Conservation (phyloP, 192 early-diverging fungal species). For the Entomortierella chlamydospora region DNA sequence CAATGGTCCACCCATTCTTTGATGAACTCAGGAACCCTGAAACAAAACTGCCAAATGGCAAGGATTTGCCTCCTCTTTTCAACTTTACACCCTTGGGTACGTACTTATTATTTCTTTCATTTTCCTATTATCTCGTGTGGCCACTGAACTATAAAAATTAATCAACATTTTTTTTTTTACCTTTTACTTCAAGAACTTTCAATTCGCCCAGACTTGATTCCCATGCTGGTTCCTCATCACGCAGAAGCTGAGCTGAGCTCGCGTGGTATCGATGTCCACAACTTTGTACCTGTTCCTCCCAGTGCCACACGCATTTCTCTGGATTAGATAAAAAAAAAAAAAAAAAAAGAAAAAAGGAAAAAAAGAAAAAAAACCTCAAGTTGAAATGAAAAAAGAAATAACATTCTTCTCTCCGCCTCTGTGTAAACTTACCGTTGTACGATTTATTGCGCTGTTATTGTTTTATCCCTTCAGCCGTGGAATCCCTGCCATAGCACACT, state of each 20-base stretch:
- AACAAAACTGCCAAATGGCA: conserved; percentile 85
- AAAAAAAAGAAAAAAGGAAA: background rate
- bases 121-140: background rate
- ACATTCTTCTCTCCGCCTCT: too few species aligned
- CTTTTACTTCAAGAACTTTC: conserved; percentile 73
- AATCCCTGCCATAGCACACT: too few species aligned
- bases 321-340: conserved; percentile 41
- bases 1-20: conserved; percentile 96
- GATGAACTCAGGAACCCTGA: conserved; percentile 92
- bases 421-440: too few species aligned
- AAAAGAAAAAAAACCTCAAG: conserved; percentile 6
- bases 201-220: conserved; percentile 84
- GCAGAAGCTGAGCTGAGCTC: conserved; percentile 68
- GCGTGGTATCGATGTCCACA: conserved; percentile 79
- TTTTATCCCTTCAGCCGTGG: too few species aligned
- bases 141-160: background rate
- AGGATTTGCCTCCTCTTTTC: conserved; percentile 90
- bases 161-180: background rate
- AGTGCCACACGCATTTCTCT: conserved; percentile 55
- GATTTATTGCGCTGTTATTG: too few species aligned
- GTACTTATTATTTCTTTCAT: background rate
- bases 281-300: conserved; percentile 71
- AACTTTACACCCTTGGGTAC: conserved; percentile 85
- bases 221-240: conserved; percentile 85
- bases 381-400: too few species aligned